Base-by-base conservation (phyloP, 1,139 yeast species). In the Saccharomyces hybrid region DNA sequence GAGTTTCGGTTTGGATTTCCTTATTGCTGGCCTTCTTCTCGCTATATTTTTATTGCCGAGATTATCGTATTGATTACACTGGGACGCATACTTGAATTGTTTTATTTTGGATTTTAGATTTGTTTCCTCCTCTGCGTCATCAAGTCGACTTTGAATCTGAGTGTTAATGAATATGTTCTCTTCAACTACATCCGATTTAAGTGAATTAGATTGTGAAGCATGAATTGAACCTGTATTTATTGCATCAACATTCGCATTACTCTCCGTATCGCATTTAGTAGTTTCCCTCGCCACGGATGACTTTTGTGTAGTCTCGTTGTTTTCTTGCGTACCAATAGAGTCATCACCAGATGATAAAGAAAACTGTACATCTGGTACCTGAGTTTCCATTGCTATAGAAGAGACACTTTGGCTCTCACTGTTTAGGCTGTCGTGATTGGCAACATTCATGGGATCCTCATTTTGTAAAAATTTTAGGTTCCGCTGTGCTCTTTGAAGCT, bases 81-180 rank as follows among this genome's bases (percentile, higher is more conserved):
- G 7, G 5, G 9, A 44, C 14, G 31, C 49, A 50, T 61, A 61
- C 42, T 61, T 62, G 47, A 66, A 62, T 13, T 58, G 59, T 25
- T 55, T 50, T 14, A 64, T 50, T 31, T 54, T 54, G 3, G 56
- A 47, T 53, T 58, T 61, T 38, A 59, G 11, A 9, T 46, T 52
- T 16, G 48, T 38, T n/a, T 64, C 62, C 16, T 55, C 55, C 31
- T 62, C 64, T 6, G 51, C 52, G 16, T 64, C 69, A 55, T 68
- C 71, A 25, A 68, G 49, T 31, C 61, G 52, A 41, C 68, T 56
- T 55, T 68, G 72, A n/a, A 68, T 60, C 51, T 68, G 72, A 6
- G 72, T 68, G 32, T 60, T 65, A 4, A 68, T 55, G 38, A 68
- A 61, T 7, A 67, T 56, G 11, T 49, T 42, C 13, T 53, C 57